phyloP scores from a whole-genome alignment of 2,329 filamentous ascomycete species.

The Colletotrichum magnum region DNA sequence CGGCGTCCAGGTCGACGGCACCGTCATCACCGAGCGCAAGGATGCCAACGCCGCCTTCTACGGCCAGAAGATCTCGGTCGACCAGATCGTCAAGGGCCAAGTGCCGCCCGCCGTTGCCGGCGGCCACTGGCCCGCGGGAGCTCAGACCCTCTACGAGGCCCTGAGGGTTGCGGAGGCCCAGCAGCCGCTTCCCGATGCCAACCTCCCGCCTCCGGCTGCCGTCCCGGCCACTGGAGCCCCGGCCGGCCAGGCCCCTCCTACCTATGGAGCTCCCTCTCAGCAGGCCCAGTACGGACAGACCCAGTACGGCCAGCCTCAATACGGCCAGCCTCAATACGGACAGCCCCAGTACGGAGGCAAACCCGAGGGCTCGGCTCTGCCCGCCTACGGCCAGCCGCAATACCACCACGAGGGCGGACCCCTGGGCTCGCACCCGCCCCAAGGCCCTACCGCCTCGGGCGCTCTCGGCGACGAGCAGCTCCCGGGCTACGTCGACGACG shows the following conservation, averaged over 20 bases:
- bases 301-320: conserved; percentile 14
- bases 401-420: conserved; percentile 45
- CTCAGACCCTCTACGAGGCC: conserved; percentile 48
- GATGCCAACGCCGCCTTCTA: conserved; percentile 93
- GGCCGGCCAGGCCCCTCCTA: conserved; percentile 16
- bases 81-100: conserved; percentile 63
- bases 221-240: conserved; percentile 13
- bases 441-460: conserved; percentile 28
- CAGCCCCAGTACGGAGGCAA: conserved; percentile 18
- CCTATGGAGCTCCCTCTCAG: conserved; percentile 20
- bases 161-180: conserved; percentile 51
- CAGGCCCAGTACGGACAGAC: conserved; percentile 23
- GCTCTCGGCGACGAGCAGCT: conserved; percentile 33
- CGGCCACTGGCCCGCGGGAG: conserved; percentile 52
- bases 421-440: conserved; percentile 28
- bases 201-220: conserved; percentile 36
- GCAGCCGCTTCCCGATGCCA: conserved; percentile 39
- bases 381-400: conserved; percentile 27
- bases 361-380: conserved; percentile 7
- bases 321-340: conserved; percentile 18
- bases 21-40: conserved; percentile 86
- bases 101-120: conserved; percentile 47
- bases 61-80: conserved; percentile 67
- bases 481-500: conserved; percentile 40
- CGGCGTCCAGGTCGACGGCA: conserved; percentile 88